Conservation (phyloP, 2,329 filamentous ascomycete genomes). For the Aspergillus tanneri region DNA sequence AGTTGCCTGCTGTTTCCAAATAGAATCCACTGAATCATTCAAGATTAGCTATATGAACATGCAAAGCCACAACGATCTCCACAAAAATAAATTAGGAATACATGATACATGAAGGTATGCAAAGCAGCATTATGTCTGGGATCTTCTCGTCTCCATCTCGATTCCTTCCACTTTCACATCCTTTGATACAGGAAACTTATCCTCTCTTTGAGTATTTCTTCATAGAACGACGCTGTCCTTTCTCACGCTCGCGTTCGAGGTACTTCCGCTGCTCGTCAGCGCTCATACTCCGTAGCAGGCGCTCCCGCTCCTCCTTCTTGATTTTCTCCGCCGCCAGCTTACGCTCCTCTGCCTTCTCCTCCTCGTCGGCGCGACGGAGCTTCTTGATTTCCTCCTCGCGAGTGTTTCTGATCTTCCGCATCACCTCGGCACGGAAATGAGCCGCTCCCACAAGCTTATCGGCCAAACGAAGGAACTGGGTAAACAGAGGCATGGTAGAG, state of each 20-base stretch:
- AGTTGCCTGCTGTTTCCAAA: neutral
- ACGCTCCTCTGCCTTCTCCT: constrained; percentile 63
- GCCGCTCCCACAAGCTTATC: constrained; percentile 73
- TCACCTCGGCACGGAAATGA: constrained; percentile 87
- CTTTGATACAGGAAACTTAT: constrained; percentile 24
- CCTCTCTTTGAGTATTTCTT: constrained; percentile 62
- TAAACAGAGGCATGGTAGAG: constrained; percentile 70
- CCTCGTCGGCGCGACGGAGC: constrained; percentile 76
- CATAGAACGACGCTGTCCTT: constrained; percentile 62
- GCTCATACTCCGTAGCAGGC: constrained; percentile 71
- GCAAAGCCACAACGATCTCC: constrained; percentile 1
- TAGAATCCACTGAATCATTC: neutral
- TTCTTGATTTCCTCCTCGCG: constrained; percentile 79
- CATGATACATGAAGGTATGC: constrained; percentile 25
- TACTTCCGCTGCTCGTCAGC: constrained; percentile 85
- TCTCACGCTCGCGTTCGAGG: constrained; percentile 76
- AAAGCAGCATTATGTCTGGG: constrained; percentile 17
- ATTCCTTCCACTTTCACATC: constrained; percentile 3
- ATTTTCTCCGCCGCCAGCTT: constrained; percentile 55
- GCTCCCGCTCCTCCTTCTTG: constrained; percentile 88
- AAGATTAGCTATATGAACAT: constrained; percentile 2
- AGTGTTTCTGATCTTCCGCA: constrained; percentile 75
- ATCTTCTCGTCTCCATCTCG: constrained; percentile 11
- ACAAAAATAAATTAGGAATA: constrained; percentile 20
- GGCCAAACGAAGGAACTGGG: constrained; percentile 78